Conservation (phyloP, 129 eudicot species). For the Flaveria brownii region DNA sequence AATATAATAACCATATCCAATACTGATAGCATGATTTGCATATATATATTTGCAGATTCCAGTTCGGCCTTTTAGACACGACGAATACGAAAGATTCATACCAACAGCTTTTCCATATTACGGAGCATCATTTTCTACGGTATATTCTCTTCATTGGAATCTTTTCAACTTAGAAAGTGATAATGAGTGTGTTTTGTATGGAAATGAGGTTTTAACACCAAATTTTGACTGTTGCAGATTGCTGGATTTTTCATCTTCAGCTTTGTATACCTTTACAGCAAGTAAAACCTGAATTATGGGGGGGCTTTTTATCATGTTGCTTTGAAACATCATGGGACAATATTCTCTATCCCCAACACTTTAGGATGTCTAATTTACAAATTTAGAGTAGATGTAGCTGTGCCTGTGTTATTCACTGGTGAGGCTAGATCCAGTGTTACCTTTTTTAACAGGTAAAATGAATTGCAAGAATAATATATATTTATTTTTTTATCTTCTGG, state of each 20-base stretch:
- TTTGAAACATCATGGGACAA: constrained; percentile 5
- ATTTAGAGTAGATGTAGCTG: constrained; percentile 14
- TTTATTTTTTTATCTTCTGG: neutral
- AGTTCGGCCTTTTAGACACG: constrained; percentile 86
- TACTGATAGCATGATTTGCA: constrained; percentile 17
- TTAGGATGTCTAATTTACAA: constrained; percentile 30
- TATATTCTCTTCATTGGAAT: neutral
- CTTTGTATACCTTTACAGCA: constrained; percentile 63
- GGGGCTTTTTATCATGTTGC: neutral
- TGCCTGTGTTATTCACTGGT: constrained; percentile 7
- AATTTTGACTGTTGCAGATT: constrained; percentile 56
- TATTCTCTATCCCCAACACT: neutral
- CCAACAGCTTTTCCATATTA: constrained; percentile 79
- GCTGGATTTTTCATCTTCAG: constrained; percentile 74
- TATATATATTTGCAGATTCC: constrained; percentile 22
- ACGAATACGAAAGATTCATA: constrained; percentile 83
- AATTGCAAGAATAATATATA: neutral
- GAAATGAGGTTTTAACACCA: constrained; percentile 11
- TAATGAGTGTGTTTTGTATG: neutral
- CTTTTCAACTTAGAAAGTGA: neutral
- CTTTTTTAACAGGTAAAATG: neutral
- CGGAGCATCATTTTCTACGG: constrained; percentile 11
- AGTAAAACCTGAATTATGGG: constrained; percentile 34
- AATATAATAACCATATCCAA: neutral
- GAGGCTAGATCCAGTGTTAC: neutral